Conservation (phyloP, 1,284 basidiomycete genomes). For the Afroboletus lepidellus region DNA sequence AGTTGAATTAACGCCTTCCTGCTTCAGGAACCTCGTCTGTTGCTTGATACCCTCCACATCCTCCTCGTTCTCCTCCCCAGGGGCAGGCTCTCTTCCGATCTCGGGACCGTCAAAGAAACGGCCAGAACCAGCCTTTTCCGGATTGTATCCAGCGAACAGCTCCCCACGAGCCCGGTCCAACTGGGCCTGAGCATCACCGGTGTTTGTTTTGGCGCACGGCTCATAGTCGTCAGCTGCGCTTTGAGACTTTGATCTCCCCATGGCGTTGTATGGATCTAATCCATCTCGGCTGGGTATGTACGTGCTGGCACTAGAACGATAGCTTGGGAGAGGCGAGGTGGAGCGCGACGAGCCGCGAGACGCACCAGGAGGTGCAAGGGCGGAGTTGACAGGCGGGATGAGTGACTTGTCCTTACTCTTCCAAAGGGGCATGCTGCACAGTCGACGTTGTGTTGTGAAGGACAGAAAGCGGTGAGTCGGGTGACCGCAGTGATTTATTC, state of each 20-base stretch:
- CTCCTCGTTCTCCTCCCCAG: constrained; percentile 88
- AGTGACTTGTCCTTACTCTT: constrained; percentile 65
- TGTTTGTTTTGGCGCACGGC: constrained; percentile 42
- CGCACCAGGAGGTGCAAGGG: constrained; percentile 30
- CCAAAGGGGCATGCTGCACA: constrained; percentile 66
- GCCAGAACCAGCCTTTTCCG: constrained; percentile 54
- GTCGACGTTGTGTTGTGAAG: background rate
- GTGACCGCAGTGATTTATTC: too few relatives aligned
- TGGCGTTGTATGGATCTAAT: constrained; percentile 44
- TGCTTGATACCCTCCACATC: constrained; percentile 97
- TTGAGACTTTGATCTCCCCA: constrained; percentile 29
- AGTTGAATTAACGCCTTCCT: constrained; percentile 89
- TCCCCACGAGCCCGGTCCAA: constrained; percentile 70
- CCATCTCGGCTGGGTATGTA: constrained; percentile 69
- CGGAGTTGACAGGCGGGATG: constrained; percentile 65
- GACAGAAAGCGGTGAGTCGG: background rate
- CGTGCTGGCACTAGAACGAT: constrained; percentile 56
- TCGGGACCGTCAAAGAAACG: constrained; percentile 66
- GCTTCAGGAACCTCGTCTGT: constrained; percentile 88
- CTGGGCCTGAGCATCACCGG: constrained; percentile 49
- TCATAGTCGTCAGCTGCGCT: constrained; percentile 20
- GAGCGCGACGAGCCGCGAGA: constrained; percentile 34
- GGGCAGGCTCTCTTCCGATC: constrained; percentile 43
- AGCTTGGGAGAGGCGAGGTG: constrained; percentile 43
- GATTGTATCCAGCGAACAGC: constrained; percentile 71